Evolutionary conservation across 768 basidiomycete species (phyloP), one percentile per base, ranked within the genome.

Genomic region (Tephrocybe sp.): DNA sequence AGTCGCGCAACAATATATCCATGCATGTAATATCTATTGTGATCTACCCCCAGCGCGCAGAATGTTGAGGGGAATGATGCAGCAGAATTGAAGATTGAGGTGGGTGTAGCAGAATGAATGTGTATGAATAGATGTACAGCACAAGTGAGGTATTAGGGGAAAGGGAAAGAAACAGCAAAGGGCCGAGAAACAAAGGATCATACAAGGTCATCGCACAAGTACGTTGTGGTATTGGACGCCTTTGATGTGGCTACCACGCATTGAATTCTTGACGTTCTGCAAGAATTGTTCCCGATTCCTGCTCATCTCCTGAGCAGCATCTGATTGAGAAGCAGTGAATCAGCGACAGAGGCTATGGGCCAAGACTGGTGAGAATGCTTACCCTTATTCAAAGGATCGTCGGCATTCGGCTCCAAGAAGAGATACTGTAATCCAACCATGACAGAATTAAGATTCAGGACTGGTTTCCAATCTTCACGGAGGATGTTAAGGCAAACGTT

Each of bases 401-500:
- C 95, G 31, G 97, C 90, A 61, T 99, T 99, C 12, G 97, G 97
- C 69, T 99, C 97, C 49, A 99, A 76, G 79, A 99, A 99, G 45
- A 99, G 80, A 64, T 97, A 99, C 67, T 99, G 97, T 49, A 99
- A 69, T 29, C 97, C 97, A 52, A 98, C 91, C 92, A 98, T 95
- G 56, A 99, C 92, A 24, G 94, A 91, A 66, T 94, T 97, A 45
- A 99, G 77, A 69, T 97, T 98, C 37, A 99, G 75, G 3, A 99
- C 97, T 4, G 97, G 97, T 64, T 99, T 99, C 97, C 97, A 99
- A 71, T 99, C 97, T 74, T 99, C 97, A 65, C 97, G 84, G 50
- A 98, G 80, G 65, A 98, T 97, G 70, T 98, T 98, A 60, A 99
- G 69, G 74, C 97, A 99, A 39, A 99, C 95, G 59, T 98, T 98